These are phyloP conservation scores for Prunus davidiana DNA, from an alignment of 306 rosid genomes.

Conservation along the genomic window DNA sequence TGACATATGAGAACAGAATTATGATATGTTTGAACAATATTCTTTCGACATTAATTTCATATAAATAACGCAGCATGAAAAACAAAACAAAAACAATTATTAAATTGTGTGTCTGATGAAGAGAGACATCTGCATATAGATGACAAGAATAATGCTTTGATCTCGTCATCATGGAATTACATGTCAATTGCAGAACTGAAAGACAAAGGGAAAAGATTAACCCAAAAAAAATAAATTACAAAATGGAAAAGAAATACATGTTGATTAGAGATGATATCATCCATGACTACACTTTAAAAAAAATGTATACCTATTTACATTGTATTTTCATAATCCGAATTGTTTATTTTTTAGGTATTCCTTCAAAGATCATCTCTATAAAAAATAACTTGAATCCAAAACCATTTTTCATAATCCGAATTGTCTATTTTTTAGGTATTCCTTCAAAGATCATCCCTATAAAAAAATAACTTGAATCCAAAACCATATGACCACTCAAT, in stretches of 20 bases:
- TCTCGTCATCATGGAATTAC: background rate
- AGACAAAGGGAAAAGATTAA: no score
- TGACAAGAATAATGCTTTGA: background rate
- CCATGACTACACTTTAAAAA: no score
- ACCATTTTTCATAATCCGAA: no score
- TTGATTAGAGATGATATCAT: background rate
- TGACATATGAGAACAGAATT: background rate
- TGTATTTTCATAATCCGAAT: no score
- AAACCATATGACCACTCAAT: no score
- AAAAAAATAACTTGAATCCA: no score
- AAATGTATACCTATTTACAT: fast-evolving
- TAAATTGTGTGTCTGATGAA: background rate
- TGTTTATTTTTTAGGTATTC: no score
- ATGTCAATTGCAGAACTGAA: background rate
- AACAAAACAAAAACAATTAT: background rate
- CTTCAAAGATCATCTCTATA: no score
- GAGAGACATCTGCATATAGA: background rate
- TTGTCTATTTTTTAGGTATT: no score
- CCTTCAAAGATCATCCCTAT: no score
- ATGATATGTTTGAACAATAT: background rate
- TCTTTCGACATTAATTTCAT: background rate
- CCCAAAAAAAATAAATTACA: no score
- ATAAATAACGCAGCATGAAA: background rate
- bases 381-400: no score
- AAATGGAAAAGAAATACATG: background rate